Evolutionary conservation across 805 yeast species (phyloP).

Genomic region (Hanseniaspora singularis): DNA sequence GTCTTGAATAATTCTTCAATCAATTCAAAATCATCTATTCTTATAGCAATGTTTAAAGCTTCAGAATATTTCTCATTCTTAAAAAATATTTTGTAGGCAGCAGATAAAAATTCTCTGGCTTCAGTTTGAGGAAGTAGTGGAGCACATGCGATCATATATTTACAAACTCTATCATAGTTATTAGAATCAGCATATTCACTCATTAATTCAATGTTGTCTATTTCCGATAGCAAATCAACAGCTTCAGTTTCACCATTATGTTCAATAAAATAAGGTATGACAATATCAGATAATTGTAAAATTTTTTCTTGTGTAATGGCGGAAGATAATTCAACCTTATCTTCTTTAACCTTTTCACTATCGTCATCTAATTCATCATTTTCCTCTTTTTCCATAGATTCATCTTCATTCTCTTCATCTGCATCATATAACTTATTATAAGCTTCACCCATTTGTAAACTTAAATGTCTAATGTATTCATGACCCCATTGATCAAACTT

Average conservation of each 20-base stretch:
- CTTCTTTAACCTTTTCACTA: conserved; percentile 17
- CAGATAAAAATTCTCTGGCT: conserved; percentile 69
- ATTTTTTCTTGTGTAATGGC: conserved; percentile 35
- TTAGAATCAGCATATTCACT: conserved; percentile 74
- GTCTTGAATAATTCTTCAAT: conserved; percentile 73
- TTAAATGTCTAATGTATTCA: conserved; percentile 91
- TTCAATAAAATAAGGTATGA: conserved; percentile 79
- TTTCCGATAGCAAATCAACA: conserved; percentile 79
- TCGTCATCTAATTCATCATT: conserved; percentile 5
- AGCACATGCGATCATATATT: conserved; percentile 92
- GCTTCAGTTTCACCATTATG: conserved; percentile 99
- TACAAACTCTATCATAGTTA: conserved; percentile 79
- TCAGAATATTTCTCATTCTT: conserved; percentile 71
- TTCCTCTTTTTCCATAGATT: conserved; percentile 17
- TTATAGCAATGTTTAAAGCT: conserved; percentile 79
- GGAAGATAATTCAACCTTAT: conserved; percentile 13
- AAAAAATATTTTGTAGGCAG: conserved; percentile 78
- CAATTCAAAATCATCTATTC: conserved; percentile 69
- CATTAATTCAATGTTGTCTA: conserved; percentile 73
- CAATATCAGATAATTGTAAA: conserved; percentile 54
- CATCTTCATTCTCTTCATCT: conserved; percentile 14
- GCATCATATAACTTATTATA: conserved; percentile 42
- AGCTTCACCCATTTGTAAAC: conserved; percentile 86
- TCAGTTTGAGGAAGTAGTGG: conserved; percentile 93
- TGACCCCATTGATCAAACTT: conserved; percentile 89